These are phyloP conservation scores for Apiotrichum akiyoshidainum DNA, from an alignment of 1,284 basidiomycete species.

Conservation along the genomic window DNA sequence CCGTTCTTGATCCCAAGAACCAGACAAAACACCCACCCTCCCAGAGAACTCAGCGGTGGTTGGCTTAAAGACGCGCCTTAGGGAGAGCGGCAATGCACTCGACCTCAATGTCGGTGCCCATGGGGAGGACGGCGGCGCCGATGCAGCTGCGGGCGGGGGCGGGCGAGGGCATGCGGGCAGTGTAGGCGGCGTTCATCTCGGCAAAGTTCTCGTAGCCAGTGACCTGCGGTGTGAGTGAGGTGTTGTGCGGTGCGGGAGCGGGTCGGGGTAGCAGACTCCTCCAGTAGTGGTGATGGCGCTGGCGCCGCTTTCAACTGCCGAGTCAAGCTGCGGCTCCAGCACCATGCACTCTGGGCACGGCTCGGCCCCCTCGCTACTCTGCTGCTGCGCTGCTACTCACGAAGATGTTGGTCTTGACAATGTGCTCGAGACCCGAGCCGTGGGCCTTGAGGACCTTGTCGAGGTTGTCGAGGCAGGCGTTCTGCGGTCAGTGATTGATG, in stretches of 20 bases:
- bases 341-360: too few species aligned
- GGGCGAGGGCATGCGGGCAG: constrained; percentile 32
- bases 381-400: constrained; percentile 43
- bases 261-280: too few species aligned
- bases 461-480: constrained; percentile 60
- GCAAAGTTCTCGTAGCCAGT: constrained; percentile 34
- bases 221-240: constrained; percentile 20
- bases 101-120: constrained; percentile 61
- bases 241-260: too few species aligned
- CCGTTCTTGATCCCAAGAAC: too few species aligned
- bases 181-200: constrained; percentile 32
- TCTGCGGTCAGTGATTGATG: constrained; percentile 45
- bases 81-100: constrained; percentile 57
- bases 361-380: too few species aligned
- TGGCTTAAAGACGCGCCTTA: constrained; percentile 23
- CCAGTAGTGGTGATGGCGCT: too few species aligned
- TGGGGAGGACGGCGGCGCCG: constrained; percentile 59
- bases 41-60: too few species aligned
- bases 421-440: constrained; percentile 59
- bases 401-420: constrained; percentile 64
- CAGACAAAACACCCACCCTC: not conserved
- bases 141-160: constrained; percentile 65
- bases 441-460: constrained; percentile 60
- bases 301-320: too few species aligned
- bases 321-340: too few species aligned